phyloP scores from a whole-genome alignment of 768 basidiomycete genomes.

The Russula lepida region DNA sequence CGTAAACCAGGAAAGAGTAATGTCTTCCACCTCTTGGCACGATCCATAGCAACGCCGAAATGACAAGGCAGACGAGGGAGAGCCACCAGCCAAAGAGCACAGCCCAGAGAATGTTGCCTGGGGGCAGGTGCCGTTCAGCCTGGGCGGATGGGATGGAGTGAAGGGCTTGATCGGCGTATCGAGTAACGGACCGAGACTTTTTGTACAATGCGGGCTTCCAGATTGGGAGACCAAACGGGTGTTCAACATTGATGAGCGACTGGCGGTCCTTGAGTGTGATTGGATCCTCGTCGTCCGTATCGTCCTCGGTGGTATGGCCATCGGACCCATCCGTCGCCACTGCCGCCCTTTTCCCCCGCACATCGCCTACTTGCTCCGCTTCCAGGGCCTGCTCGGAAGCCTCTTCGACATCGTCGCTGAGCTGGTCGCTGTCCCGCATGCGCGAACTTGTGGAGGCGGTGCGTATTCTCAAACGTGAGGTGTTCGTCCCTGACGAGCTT shows the following conservation, averaged over 20 bases:
- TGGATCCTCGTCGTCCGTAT: constrained; percentile 62
- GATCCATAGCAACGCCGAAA: constrained; percentile 60
- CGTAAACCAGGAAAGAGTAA: constrained; percentile 81
- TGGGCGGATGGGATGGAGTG: constrained; percentile 90
- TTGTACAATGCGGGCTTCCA: constrained; percentile 99
- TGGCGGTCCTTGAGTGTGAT: constrained; percentile 93
- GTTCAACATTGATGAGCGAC: constrained; percentile 97
- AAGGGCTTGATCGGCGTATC: constrained; percentile 89
- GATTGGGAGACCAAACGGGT: constrained; percentile 97
- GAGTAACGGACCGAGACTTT: constrained; percentile 92
- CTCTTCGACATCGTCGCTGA: constrained; percentile 20
- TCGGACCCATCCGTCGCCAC: constrained; percentile 27
- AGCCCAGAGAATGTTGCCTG: constrained; percentile 92
- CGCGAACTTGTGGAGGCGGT: constrained; percentile 59
- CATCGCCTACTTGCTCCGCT: constrained; percentile 32
- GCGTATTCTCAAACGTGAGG: constrained; percentile 33
- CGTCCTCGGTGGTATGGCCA: constrained; percentile 37
- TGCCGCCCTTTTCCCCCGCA: constrained; percentile 30
- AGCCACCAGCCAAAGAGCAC: constrained; percentile 93
- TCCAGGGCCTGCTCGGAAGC: constrained; percentile 32
- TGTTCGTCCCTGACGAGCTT: constrained; percentile 44
- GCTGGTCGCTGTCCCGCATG: constrained; percentile 32
- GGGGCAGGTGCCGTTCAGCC: constrained; percentile 85
- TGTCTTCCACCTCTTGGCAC: constrained; percentile 75
- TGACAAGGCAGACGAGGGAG: constrained; percentile 54